These are phyloP conservation scores for Tulasnella sp. DNA, from an alignment of 768 basidiomycete species.

Conservation along the genomic window DNA sequence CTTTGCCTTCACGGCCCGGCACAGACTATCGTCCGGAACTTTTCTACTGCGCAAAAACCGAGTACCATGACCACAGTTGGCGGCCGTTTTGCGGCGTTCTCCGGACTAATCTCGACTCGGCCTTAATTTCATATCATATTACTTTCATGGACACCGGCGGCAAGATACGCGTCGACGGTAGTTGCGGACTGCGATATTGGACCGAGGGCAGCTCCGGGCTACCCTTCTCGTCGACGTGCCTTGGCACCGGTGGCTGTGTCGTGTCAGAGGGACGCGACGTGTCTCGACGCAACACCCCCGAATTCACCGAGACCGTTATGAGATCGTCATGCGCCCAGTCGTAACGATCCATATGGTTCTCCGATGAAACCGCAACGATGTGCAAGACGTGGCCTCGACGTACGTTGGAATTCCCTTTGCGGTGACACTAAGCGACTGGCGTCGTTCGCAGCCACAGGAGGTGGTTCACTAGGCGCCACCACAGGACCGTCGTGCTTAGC, in stretches of 20 bases:
- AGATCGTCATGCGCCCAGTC: not conserved
- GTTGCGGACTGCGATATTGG: not conserved
- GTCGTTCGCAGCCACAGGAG: too few relatives aligned
- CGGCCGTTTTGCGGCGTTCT: not conserved
- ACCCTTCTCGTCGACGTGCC: not conserved
- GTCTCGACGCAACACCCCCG: not conserved
- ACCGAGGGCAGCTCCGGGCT: not conserved
- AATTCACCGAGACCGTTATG: not conserved
- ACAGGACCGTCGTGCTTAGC: too few relatives aligned
- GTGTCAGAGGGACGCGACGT: conserved; percentile 7
- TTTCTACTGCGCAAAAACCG: not conserved
- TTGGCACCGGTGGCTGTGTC: conserved; percentile 7
- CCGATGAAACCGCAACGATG: not conserved
- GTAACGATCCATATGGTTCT: not conserved
- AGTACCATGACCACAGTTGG: not conserved
- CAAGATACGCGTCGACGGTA: not conserved
- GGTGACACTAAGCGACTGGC: too few relatives aligned
- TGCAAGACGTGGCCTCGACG: not conserved
- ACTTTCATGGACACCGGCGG: not conserved
- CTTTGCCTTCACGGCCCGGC: not conserved
- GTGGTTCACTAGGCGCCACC: too few relatives aligned
- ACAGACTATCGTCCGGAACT: not conserved
- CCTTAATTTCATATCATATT: not conserved
- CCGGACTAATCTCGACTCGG: not conserved
- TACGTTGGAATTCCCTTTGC: not conserved